phyloP scores from a whole-genome alignment of 306 rosid species.

The Senna tora region DNA sequence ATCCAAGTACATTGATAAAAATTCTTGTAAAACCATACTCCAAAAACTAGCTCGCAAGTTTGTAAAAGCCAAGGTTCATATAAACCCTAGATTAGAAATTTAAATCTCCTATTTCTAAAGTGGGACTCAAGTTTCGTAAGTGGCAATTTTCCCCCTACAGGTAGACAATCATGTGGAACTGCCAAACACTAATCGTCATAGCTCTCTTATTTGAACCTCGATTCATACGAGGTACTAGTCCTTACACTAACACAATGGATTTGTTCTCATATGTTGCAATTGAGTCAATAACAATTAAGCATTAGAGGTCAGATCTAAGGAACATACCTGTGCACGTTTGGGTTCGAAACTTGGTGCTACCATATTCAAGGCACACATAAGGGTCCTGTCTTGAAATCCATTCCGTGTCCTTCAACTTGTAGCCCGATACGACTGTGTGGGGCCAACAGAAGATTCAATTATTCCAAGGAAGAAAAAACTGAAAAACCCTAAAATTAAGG shows the following conservation, averaged over 20 bases:
- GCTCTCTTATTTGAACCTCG: too few relatives aligned
- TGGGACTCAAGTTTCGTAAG: neutral
- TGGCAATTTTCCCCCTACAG: too few relatives aligned
- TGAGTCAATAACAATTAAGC: neutral
- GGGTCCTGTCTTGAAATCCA: slow-evolving; percentile 93
- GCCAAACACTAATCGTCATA: too few relatives aligned
- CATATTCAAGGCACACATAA: slow-evolving; percentile 78
- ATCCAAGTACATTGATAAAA: neutral
- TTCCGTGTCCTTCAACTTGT: slow-evolving; percentile 80
- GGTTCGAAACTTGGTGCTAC: slow-evolving; percentile 63
- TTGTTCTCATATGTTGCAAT: neutral
- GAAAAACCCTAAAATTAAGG: neutral
- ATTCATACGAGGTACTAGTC: too few relatives aligned
- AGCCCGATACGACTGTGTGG: slow-evolving; percentile 62
- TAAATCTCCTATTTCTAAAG: neutral
- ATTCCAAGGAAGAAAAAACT: too few relatives aligned
- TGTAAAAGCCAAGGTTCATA: too few relatives aligned
- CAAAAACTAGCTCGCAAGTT: too few relatives aligned
- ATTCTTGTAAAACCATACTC: too few relatives aligned
- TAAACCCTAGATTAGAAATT: too few relatives aligned
- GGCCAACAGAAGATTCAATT: neutral
- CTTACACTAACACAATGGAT: too few relatives aligned
- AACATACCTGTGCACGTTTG: slow-evolving; percentile 68
- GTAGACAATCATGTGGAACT: too few relatives aligned
- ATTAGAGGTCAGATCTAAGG: neutral